phyloP scores from a whole-genome alignment of 768 basidiomycete genomes.

The Tubosaeta sp. region DNA sequence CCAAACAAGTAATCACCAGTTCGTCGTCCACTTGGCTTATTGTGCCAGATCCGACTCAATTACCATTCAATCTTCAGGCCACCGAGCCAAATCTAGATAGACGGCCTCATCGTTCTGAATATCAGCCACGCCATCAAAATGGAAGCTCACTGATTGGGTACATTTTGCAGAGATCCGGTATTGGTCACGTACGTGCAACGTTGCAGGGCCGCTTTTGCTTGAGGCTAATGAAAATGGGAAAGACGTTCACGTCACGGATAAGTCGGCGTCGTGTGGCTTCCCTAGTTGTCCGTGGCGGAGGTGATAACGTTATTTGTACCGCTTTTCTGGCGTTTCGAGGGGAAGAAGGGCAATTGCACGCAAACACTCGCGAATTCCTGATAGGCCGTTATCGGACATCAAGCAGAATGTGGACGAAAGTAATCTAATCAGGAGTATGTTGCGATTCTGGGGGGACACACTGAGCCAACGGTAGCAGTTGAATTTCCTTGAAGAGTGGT shows the following conservation, averaged over 20 bases:
- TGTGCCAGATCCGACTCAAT: slow-evolving; percentile 2
- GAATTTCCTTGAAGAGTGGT: not conserved
- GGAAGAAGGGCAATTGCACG: not conserved
- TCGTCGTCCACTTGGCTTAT: not conserved
- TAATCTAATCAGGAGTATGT: not conserved
- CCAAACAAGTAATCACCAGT: not conserved
- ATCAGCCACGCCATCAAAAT: slow-evolving; percentile 12
- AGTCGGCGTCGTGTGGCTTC: slow-evolving; percentile 19
- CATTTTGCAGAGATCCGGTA: not conserved
- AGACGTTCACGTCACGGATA: slow-evolving; percentile 22
- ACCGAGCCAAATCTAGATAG: slow-evolving; percentile 5
- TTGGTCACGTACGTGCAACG: slow-evolving; percentile 10
- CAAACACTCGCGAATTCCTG: not conserved
- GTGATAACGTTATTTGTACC: slow-evolving; percentile 7
- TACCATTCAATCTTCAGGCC: not conserved
- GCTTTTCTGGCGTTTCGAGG: not conserved
- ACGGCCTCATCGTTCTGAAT: slow-evolving; percentile 3
- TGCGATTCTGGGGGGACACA: slow-evolving; percentile 1
- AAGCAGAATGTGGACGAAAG: slow-evolving; percentile 1
- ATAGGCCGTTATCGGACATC: not conserved
- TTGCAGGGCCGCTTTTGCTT: slow-evolving; percentile 8
- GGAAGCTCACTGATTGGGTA: slow-evolving; percentile 6
- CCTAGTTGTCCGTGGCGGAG: slow-evolving; percentile 11
- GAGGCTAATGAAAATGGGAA: not conserved
- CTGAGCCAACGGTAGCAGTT: slow-evolving; percentile 1